Percentiles rank a stretch among this genome's conserved stretches.
Evolutionary conservation across 148 eudicot species (phyloP).

Genomic region (Spergularia bocconei): DNA sequence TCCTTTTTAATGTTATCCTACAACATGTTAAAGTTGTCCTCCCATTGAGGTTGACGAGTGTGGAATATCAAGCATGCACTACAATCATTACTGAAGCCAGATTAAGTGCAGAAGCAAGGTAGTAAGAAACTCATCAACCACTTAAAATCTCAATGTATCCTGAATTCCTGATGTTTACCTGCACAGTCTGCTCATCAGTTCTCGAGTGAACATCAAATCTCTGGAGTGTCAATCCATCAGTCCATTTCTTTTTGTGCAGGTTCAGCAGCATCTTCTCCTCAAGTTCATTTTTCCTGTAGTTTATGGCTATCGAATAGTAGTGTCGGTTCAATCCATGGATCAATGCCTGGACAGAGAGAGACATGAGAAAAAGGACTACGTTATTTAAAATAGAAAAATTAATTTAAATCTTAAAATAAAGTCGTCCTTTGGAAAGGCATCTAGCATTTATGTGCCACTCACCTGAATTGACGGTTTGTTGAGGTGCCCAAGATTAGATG

Average conservation of each 20-base stretch:
- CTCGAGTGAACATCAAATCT: slow-evolving; percentile 89
- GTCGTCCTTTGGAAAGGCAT: too few relatives aligned
- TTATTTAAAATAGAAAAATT: too few relatives aligned
- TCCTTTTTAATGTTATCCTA: too few relatives aligned
- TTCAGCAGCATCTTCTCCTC: slow-evolving; percentile 97
- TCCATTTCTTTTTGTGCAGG: slow-evolving; percentile 99
- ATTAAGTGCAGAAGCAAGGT: too few relatives aligned
- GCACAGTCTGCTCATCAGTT: slow-evolving; percentile 95
- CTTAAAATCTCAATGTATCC: too few relatives aligned
- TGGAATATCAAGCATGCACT: too few relatives aligned
- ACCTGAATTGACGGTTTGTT: slow-evolving; percentile 98
- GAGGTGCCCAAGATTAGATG: slow-evolving; percentile 92
- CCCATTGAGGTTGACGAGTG: too few relatives aligned
- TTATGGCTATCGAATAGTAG: slow-evolving; percentile 93
- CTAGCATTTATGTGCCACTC: slow-evolving; percentile 4
- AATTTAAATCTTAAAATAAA: too few relatives aligned
- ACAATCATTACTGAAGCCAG: too few relatives aligned
- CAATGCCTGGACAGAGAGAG: slow-evolving; percentile 59
- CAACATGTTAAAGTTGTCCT: too few relatives aligned
- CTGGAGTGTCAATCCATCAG: slow-evolving; percentile 92
- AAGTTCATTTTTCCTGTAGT: slow-evolving; percentile 93
- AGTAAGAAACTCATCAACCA: too few relatives aligned
- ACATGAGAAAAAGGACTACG: background rate
- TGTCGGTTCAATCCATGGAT: slow-evolving; percentile 96
- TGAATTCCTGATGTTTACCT: slow-evolving; percentile 36